phyloP scores from a whole-genome alignment of 768 basidiomycete genomes.

The Rickenella mellea region DNA sequence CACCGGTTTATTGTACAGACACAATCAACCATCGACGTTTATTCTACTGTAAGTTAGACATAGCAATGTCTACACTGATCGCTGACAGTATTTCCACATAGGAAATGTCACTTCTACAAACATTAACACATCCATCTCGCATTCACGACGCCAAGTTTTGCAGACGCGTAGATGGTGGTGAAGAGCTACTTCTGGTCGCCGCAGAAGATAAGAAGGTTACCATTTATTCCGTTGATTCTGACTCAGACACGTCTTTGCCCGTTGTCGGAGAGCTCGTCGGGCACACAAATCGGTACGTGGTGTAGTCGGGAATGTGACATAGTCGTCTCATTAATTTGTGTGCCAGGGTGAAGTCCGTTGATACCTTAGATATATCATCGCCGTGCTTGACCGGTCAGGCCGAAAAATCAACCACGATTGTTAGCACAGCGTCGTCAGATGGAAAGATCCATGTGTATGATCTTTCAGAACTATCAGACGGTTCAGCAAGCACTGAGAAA shows the following conservation, averaged over 20 bases:
- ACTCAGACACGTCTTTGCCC: conserved; percentile 34
- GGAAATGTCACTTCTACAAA: conserved; percentile 73
- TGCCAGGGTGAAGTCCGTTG: conserved; percentile 71
- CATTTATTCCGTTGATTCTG: conserved; percentile 53
- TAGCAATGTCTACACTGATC: background rate
- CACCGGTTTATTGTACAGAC: conserved; percentile 73
- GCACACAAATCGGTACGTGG: conserved; percentile 73
- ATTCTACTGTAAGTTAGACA: conserved; percentile 51
- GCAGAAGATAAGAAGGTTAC: conserved; percentile 88
- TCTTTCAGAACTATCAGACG: conserved; percentile 31
- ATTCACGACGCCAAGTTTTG: conserved; percentile 81
- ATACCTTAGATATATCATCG: conserved; percentile 53
- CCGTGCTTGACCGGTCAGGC: conserved; percentile 22
- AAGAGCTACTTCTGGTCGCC: conserved; percentile 68
- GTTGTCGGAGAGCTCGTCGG: conserved; percentile 70
- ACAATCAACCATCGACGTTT: conserved; percentile 69
- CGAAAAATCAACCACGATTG: conserved; percentile 44
- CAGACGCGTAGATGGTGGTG: conserved; percentile 41
- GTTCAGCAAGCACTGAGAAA: conserved; percentile 6
- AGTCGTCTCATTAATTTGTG: conserved; percentile 3
- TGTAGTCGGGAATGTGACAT: background rate
- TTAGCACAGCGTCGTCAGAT: conserved; percentile 81
- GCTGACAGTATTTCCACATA: conserved; percentile 19
- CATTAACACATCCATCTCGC: conserved; percentile 68
- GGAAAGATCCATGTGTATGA: conserved; percentile 78